phyloP scores from a whole-genome alignment of 768 basidiomycete species.

The Trametes maxima region DNA sequence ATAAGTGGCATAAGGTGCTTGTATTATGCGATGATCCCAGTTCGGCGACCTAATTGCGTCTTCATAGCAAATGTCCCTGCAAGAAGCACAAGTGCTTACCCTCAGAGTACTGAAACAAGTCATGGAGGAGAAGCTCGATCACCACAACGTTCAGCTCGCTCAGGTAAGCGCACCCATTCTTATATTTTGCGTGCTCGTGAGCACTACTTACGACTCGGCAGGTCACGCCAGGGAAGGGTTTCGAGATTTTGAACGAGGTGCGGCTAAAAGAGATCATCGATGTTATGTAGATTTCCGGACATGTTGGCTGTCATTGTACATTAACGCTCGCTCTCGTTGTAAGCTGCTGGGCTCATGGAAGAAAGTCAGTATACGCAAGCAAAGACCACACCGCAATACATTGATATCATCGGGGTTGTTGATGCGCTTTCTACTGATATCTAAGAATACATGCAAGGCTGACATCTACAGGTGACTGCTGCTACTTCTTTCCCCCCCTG shows the following conservation, averaged over 20 bases:
- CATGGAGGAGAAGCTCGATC: slow-evolving; percentile 99
- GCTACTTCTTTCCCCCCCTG: neutral
- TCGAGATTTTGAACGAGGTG: slow-evolving; percentile 84
- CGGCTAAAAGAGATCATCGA: slow-evolving; percentile 85
- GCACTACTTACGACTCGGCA: slow-evolving; percentile 32
- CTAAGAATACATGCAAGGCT: neutral
- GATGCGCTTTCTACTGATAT: neutral
- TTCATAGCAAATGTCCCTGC: slow-evolving; percentile 85
- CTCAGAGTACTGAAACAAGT: slow-evolving; percentile 95
- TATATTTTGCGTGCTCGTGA: neutral
- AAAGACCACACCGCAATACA: neutral
- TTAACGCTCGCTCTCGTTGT: slow-evolving; percentile 17
- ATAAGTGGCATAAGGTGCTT: slow-evolving; percentile 92
- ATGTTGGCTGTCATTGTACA: slow-evolving; percentile 20
- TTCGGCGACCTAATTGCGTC: neutral
- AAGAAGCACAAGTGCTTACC: slow-evolving; percentile 85
- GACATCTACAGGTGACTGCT: neutral
- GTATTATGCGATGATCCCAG: neutral
- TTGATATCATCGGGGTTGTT: no score
- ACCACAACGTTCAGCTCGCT: slow-evolving; percentile 97
- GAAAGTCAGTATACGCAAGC: neutral
- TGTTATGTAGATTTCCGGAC: slow-evolving; percentile 28
- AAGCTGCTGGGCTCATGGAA: slow-evolving; percentile 14
- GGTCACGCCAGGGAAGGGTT: slow-evolving; percentile 86
- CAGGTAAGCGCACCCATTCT: slow-evolving; percentile 58